Evolutionary conservation across 2,329 filamentous ascomycete species (phyloP), one percentile per base, ranked within the genome.

Genomic region (Pseudogymnoascus sp.): DNA sequence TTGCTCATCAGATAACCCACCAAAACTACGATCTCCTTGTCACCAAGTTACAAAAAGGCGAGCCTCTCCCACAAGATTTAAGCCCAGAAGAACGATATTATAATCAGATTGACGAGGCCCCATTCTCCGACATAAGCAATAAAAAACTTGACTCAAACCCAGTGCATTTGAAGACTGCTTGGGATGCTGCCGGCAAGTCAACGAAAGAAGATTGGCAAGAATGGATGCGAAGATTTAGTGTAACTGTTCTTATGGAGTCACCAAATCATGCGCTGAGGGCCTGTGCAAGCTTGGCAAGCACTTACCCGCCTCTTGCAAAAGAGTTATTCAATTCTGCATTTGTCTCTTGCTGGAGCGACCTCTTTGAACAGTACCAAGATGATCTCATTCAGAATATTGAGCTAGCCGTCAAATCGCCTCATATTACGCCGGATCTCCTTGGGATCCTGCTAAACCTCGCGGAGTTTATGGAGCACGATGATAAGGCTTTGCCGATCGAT

Each of bases 401-500:
- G 75, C 91, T 90, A 66, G 95, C 96, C 0, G 89, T 99, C 69
- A 95, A 92, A 62, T 98, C 93, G 3, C 89, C 93, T 61, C 93
- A 97, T 69, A 96, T 99, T 11, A 93, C 95, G 0, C 95, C 96
- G 0, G 96, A 99, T 75, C 89, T 99, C 68, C 81, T 99, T 7
- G 93, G 96, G 65, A 89, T 97, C 60, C 81, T 99, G 28, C 85
- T 99, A 59, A 99, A 99, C 72, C 82, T 99, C 60, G 95, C 95
- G 22, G 95, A 99, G 74, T 99, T 99, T 75, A 99, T 99, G 95
- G 95, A 99, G 74, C 95, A 99, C 72, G 96, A 99, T 70, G 95
- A 99, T 75, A 99, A 99, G 75, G 93, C 96, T 12, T 79, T 99
- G 61, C 95, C 95, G 1, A 99, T 99, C 66, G 96, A 99, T 72